Evolutionary conservation across 1,284 basidiomycete species (phyloP).

Genomic region (Ganoderma meredithae): DNA sequence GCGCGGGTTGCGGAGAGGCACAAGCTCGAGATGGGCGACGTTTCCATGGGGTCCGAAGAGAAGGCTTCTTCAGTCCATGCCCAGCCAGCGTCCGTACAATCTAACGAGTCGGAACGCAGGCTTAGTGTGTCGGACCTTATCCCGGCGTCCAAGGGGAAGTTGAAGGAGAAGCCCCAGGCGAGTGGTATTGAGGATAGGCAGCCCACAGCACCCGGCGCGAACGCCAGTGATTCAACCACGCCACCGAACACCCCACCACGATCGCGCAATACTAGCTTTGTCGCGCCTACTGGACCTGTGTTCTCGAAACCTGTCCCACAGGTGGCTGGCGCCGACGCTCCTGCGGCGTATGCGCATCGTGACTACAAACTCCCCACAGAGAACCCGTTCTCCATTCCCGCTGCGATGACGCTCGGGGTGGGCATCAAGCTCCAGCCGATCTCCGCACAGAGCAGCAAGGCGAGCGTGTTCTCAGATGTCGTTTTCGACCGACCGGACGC

Average conservation of each 20-base stretch:
- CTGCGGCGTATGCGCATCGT: slow-evolving; percentile 23
- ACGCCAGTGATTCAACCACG: slow-evolving; percentile 58
- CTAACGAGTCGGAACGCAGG: slow-evolving; percentile 44
- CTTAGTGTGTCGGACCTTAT: slow-evolving; percentile 64
- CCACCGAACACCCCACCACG: slow-evolving; percentile 60
- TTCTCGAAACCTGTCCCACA: slow-evolving; percentile 59
- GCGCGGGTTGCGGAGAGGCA: slow-evolving; percentile 70
- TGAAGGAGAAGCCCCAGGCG: slow-evolving; percentile 14
- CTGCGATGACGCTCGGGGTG: slow-evolving; percentile 54
- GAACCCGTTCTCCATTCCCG: slow-evolving; percentile 50
- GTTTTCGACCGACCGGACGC: slow-evolving; percentile 57
- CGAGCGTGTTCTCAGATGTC: slow-evolving; percentile 56
- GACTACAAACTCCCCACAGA: slow-evolving; percentile 43
- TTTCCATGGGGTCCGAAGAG: slow-evolving; percentile 19
- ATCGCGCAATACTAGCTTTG: slow-evolving; percentile 42
- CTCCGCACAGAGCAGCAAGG: slow-evolving; percentile 60
- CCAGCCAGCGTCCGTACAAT: not conserved
- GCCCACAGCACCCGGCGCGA: slow-evolving; percentile 24
- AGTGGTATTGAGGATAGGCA: not conserved
- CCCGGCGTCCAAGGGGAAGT: slow-evolving; percentile 22
- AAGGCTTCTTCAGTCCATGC: slow-evolving; percentile 14
- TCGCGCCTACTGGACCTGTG: slow-evolving; percentile 51
- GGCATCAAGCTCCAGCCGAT: slow-evolving; percentile 44
- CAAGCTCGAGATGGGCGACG: slow-evolving; percentile 46
- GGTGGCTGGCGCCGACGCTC: slow-evolving; percentile 16